A percentile compares a stretch with the other conserved stretches of the same genome.
These are phyloP conservation scores for Syzygium jambos DNA, from an alignment of 345 rosid species.

Conservation along the genomic window DNA sequence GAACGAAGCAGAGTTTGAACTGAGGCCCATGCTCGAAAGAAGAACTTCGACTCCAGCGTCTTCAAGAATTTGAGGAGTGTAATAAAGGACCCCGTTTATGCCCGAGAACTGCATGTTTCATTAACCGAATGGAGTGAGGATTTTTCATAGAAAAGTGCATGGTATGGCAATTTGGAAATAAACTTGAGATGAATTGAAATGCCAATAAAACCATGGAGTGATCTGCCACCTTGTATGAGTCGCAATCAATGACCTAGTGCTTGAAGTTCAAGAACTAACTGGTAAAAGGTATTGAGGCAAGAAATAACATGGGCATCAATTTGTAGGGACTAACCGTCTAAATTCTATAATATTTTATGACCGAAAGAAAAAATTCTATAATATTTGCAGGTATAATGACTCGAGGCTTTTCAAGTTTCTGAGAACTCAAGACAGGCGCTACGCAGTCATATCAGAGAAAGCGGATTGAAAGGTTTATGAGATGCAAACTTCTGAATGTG, in stretches of 20 bases:
- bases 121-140: background rate
- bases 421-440: background rate
- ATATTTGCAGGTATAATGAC: background rate
- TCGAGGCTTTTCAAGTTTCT: background rate
- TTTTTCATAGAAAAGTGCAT: background rate
- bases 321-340: background rate
- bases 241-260: background rate
- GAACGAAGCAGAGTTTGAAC: constrained; percentile 80
- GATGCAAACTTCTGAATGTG: background rate
- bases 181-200: background rate
- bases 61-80: constrained; percentile 98
- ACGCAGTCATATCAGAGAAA: background rate
- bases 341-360: background rate
- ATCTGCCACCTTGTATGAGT: background rate
- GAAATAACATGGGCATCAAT: background rate
- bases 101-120: constrained; percentile 67
- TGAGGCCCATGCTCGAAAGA: constrained; percentile 58
- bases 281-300: background rate
- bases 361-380: background rate
- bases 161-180: background rate
- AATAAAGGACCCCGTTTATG: constrained; percentile 90
- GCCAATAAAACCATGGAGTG: background rate
- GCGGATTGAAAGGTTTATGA: background rate
- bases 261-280: background rate
- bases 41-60: constrained; percentile 88